These are phyloP conservation scores for Naematelia encephala DNA, from an alignment of 768 basidiomycete genomes.

Conservation along the genomic window DNA sequence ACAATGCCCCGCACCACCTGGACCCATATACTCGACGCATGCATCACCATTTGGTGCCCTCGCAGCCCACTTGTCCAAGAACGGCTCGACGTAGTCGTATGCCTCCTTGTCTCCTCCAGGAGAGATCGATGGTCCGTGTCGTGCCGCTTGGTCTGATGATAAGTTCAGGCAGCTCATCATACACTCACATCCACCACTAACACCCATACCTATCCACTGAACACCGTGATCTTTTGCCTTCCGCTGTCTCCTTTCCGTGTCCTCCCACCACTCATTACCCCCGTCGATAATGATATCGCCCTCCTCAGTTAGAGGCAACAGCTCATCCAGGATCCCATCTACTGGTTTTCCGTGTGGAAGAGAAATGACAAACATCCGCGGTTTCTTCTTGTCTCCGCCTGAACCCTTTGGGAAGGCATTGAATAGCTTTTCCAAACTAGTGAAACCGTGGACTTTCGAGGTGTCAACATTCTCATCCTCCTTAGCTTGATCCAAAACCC, in stretches of 20 bases:
- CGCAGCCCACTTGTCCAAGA: constrained; percentile 49
- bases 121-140: constrained; percentile 47
- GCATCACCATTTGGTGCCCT: constrained; percentile 42
- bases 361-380: constrained; percentile 44
- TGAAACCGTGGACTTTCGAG: constrained; percentile 28
- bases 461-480: constrained; percentile 23
- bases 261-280: constrained; percentile 49
- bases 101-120: constrained; percentile 45
- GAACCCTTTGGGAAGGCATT: constrained; percentile 27
- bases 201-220: constrained; percentile 44
- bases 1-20: constrained; percentile 48
- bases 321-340: constrained; percentile 41
- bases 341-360: constrained; percentile 47
- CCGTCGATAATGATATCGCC: constrained; percentile 50
- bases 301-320: constrained; percentile 36
- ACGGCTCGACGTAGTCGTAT: constrained; percentile 38
- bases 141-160: constrained; percentile 43
- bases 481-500: constrained; percentile 25
- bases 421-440: constrained; percentile 30
- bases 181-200: constrained; percentile 48
- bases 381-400: constrained; percentile 18
- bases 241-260: constrained; percentile 45
- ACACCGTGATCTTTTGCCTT: constrained; percentile 34
- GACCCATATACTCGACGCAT: constrained; percentile 45
- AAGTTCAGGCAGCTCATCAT: not conserved